These are phyloP conservation scores for Fusarium tanahbumbuense DNA, from an alignment of 2,329 filamentous ascomycete genomes.

Conservation along the genomic window DNA sequence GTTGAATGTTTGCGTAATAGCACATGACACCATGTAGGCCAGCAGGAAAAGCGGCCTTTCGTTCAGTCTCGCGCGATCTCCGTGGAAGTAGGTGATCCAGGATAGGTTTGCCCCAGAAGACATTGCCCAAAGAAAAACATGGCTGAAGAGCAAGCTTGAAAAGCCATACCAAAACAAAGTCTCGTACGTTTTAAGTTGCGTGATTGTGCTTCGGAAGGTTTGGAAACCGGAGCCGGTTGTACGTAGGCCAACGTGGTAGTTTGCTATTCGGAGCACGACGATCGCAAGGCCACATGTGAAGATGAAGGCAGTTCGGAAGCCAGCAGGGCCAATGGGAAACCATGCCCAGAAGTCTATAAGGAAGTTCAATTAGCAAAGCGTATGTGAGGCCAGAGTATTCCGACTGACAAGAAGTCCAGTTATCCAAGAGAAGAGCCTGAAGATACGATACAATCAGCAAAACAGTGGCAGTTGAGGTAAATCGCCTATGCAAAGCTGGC, in stretches of 20 bases:
- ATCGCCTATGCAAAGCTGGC: conserved; percentile 86
- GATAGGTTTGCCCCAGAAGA: conserved; percentile 70
- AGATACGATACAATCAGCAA: conserved; percentile 78
- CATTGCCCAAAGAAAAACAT: conserved; percentile 82
- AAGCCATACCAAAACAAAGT: conserved; percentile 81
- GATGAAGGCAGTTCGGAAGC: conserved; percentile 78
- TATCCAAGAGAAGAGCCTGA: conserved; percentile 76
- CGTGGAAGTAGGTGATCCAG: conserved; percentile 78
- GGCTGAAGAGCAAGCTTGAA: conserved; percentile 82
- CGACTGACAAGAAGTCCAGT: conserved; percentile 74
- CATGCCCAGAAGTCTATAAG: conserved; percentile 81
- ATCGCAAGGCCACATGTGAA: conserved; percentile 81
- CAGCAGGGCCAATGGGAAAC: conserved; percentile 83
- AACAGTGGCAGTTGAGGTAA: conserved; percentile 79
- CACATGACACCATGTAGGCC: conserved; percentile 75
- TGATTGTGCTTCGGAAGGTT: conserved; percentile 68
- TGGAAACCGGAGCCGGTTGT: conserved; percentile 76
- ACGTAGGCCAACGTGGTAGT: conserved; percentile 79
- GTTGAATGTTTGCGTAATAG: conserved; percentile 72
- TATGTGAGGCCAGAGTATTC: background rate
- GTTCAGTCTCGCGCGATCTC: conserved; percentile 81
- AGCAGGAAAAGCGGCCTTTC: conserved; percentile 87
- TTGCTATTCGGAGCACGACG: conserved; percentile 86
- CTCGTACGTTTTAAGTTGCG: conserved; percentile 71
- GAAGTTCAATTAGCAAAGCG: conserved; percentile 4